Base-by-base conservation (phyloP, 164 flowering plant genomes). In the Aristolochia fimbriata region DNA sequence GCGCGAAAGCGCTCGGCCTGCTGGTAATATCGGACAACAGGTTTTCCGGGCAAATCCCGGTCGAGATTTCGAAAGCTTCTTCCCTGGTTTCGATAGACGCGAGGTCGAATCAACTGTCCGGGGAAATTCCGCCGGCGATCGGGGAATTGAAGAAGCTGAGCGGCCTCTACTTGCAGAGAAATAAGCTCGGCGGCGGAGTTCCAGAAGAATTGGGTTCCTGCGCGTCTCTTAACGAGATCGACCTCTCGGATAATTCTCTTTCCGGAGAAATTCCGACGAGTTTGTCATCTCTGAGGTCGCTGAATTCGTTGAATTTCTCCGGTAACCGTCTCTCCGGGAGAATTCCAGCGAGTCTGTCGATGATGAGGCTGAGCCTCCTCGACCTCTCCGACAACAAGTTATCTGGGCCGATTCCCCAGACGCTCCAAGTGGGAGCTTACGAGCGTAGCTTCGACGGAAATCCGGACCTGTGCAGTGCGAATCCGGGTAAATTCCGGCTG, bases 371-470 rank as follows among this genome's bases (percentile, higher is more conserved):
- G 4, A 88, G 84, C 68, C 71, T 81, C 17, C 81, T 91, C 13
- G 96, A 91, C 62, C 70, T 91, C 0, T 84, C 96, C 13, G n/a
- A 75, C 67, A 91, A 91, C 65, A 27, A 41, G 9, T 61, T 91
- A 47, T 63, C 71, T 0, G 96, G 96, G 11, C 70, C 14, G 0
- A 71, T 91, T n/a, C 96, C 93, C 3, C 67, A 65, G 0, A 37
- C 86, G 47, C 78, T 86, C 7, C 70, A 80, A 0, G 71, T 62
- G 4, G 68, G 70, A 20, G 87, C 86, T 5, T 79, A 73, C 62
- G 77, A 73, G 8, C 78, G 77, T 0, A 83, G 93, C 73, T 87
- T 84, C 51, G 53, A 63, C 12, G 93, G 86, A 2, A 91, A 87
- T 58, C 71, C 77, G 0, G 80, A 76, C 8, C 86, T 91, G 15